A percentile compares a stretch with the other conserved stretches of the same genome.
phyloP scores from a whole-genome alignment of 371 early-diverging fungal species.

The Globomyces sp. region DNA sequence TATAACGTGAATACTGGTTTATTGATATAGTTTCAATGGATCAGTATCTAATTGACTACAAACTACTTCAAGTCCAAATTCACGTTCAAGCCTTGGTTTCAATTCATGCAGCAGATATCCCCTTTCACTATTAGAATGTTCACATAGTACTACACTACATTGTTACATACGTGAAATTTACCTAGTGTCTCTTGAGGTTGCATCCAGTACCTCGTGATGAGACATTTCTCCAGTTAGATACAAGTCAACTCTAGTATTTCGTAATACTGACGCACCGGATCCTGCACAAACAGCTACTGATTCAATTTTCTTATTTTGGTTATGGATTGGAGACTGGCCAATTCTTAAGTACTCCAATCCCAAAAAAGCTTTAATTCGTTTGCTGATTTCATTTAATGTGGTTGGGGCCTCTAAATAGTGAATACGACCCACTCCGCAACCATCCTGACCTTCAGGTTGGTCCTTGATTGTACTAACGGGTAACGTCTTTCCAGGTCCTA shows the following conservation, averaged over 20 bases:
- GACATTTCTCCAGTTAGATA: slow-evolving; percentile 80
- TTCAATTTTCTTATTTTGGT: slow-evolving; percentile 46
- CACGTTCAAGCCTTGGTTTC: slow-evolving; percentile 53
- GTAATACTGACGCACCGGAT: slow-evolving; percentile 49
- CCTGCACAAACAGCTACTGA: slow-evolving; percentile 95
- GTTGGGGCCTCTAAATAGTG: slow-evolving; percentile 27
- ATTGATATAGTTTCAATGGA: slow-evolving; percentile 15
- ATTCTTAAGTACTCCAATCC: slow-evolving; percentile 29
- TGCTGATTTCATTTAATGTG: slow-evolving; percentile 26
- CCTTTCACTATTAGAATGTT: slow-evolving; percentile 74
- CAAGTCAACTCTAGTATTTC: slow-evolving; percentile 56
- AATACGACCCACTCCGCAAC: slow-evolving; percentile 38
- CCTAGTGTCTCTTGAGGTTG: slow-evolving; percentile 64
- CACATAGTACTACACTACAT: slow-evolving; percentile 77
- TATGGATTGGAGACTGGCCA: slow-evolving; percentile 52
- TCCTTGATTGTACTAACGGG: slow-evolving; percentile 21
- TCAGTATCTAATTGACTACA: slow-evolving; percentile 24
- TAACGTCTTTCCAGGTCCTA: slow-evolving; percentile 19
- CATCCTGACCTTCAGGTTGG: slow-evolving; percentile 27
- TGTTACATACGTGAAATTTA: not conserved
- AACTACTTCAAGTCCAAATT: not conserved
- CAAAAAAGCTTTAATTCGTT: slow-evolving; percentile 35
- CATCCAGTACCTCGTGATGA: slow-evolving; percentile 41
- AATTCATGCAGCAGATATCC: slow-evolving; percentile 79
- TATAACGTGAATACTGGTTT: no score